Conservation (phyloP, 495 filamentous ascomycete species). For the Letharia columbiana region DNA sequence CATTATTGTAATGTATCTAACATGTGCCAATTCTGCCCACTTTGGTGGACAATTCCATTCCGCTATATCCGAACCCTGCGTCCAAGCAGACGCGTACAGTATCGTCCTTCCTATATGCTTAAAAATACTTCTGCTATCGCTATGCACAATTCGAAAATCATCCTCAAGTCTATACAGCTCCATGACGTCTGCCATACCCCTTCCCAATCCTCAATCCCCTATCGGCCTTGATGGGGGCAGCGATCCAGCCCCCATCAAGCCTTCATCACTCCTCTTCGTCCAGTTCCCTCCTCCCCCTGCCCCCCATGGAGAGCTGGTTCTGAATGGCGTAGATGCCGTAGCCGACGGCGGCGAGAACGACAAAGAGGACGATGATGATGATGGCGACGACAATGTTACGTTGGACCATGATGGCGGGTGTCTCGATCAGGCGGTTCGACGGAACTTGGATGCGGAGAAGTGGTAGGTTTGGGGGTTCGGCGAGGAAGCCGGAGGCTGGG, state of each 20-base stretch:
- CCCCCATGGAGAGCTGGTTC: slow-evolving; percentile 37
- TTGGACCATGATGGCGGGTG: slow-evolving; percentile 41
- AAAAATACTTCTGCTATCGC: background rate
- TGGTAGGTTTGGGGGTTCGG: background rate
- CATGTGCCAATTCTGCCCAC: background rate
- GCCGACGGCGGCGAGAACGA: slow-evolving; percentile 59
- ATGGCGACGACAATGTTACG: slow-evolving; percentile 73
- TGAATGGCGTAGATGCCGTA: slow-evolving; percentile 57
- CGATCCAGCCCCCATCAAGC: background rate
- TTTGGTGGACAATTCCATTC: background rate
- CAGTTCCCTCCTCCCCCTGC: slow-evolving; percentile 26
- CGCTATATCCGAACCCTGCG: background rate
- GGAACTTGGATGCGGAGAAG: background rate
- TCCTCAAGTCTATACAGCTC: background rate
- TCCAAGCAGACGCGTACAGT: background rate
- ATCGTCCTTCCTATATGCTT: background rate
- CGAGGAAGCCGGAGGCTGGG: background rate
- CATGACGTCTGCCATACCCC: background rate
- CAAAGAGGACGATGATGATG: slow-evolving; percentile 73
- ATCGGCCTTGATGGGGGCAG: too few species aligned
- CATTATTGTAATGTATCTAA: background rate
- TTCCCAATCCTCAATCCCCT: background rate
- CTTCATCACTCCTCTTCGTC: slow-evolving; percentile 37
- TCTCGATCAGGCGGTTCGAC: slow-evolving; percentile 1
- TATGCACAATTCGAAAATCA: background rate